Evolutionary conservation across 805 yeast genomes (phyloP), one percentile per base, ranked within the genome.

Genomic region (Vanderwaltozyma polyspora): DNA sequence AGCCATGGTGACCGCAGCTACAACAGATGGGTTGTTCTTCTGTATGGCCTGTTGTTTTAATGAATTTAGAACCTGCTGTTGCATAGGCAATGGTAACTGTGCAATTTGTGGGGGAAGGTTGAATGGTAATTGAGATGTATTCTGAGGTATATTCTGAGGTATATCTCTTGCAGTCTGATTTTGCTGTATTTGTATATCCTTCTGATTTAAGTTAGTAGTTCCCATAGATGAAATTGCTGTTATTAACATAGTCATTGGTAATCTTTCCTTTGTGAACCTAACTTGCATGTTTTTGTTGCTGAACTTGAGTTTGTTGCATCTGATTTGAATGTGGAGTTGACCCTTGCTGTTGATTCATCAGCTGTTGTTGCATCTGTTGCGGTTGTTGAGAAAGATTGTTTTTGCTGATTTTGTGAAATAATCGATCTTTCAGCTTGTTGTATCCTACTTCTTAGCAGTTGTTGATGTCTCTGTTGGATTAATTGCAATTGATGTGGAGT

Each of bases 401-500:
- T 43, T 29, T 35, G 43, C 25, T 37, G 48, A n/a, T 28, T 42
- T 25, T 35, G 46, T 29, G 33, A 36, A 25, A 39, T 41, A 24
- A 35, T 44, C 28, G 44, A 49, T 19, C 40, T 49, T 30, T 46
- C 49, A 25, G 45, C 49, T 28, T 46, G 52, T 35, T 53, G 57
- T 7, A 54, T 46, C 11, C 60, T 44, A 31, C 39, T 46, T 43
- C 49, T 35, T 26, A 55, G 33, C 18, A 52, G 23, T 34, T 55
- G 61, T 28, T 56, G 59, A 36, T 56, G 60, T 33, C 51, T 49
- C 30, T 55, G 60, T 34, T 57, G 60, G 13, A 55, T 55, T 48
- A 52, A 44, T 31, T 49, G 57, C 19, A 55, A 37, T 36, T 54
- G 60, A n/a, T 43, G 49, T 26, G 52, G 55, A 1, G 53, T 47